Base-by-base conservation (phyloP, 1,284 basidiomycete genomes). In the Apiotrichum siamense region DNA sequence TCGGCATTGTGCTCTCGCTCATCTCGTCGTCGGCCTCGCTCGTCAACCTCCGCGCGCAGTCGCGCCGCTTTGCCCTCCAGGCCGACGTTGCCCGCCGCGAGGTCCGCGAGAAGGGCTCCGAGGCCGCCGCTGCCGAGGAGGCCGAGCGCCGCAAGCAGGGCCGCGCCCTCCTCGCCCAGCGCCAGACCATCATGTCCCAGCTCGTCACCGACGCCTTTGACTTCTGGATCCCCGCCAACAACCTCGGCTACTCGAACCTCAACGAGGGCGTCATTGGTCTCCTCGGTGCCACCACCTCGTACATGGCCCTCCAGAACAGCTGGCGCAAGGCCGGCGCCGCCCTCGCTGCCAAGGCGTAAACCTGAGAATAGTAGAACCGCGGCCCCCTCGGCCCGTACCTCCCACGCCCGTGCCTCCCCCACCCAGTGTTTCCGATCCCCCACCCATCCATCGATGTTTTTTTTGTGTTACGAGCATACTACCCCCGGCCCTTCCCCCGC, bases 231-330 rank as follows among this genome's bases (percentile, higher is more conserved):
- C 96, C 94, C 12, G 87, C 91, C 12, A 85, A 86, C 39, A 86
- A 81, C 56, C 79, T 92, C 40, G 89, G 86, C 41, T 77, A 88
- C 54, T 80, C 86, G 59, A 81, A 82, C 62, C 67, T 96, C 60
- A 92, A 87, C 69, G 94, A 98, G 56, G 94, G 94, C 39, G 67
- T 83, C 18, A 75, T 93, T 31, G 92, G 92, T 53, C 76, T 86
- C 51, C 80, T 88, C 62, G 81, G 76, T 55, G 66, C 72, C 24
- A 65, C 70, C 48, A 77, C 77, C 2, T 77, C 76, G 18, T 72
- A 76, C 61, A 77, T 77, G 73, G 75, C 74, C 3, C 62, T 78
- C 18, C 70, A 75, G 58, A 65, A 65, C 44, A 56, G 64, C 31
- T 76, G 74, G 74, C 55, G 59, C 46, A 76, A 75, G 60, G 68